Evolutionary conservation across 176 grass and related monocot species (phyloP).

Genomic region (Bothriochloa decipiens): DNA sequence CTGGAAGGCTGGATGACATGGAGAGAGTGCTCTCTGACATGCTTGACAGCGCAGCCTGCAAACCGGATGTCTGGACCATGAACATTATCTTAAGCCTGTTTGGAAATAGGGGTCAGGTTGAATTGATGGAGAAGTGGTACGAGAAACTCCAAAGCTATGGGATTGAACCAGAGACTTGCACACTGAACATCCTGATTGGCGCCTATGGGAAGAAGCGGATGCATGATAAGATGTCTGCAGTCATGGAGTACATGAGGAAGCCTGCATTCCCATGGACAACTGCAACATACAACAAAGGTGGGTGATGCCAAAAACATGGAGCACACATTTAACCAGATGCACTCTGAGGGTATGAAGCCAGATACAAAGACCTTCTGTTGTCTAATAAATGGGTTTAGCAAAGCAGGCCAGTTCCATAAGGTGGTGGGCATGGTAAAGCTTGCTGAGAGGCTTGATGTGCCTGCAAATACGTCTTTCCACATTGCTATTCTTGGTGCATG

Average conservation of each 20-base stretch:
- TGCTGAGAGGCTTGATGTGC: slow-evolving; percentile 73
- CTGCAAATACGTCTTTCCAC: slow-evolving; percentile 62
- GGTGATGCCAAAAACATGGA: slow-evolving; percentile 92
- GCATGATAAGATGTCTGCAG: slow-evolving; percentile 89
- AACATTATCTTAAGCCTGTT: slow-evolving; percentile 93
- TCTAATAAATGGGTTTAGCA: slow-evolving; percentile 86
- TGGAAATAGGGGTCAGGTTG: slow-evolving; percentile 70
- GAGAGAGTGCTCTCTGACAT: slow-evolving; percentile 73
- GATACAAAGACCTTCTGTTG: slow-evolving; percentile 94
- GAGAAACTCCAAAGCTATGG: slow-evolving; percentile 87
- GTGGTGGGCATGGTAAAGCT: slow-evolving; percentile 84
- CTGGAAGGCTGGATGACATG: slow-evolving; percentile 81
- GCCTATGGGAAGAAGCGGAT: slow-evolving; percentile 86
- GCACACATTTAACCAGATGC: slow-evolving; percentile 92
- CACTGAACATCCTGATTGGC: slow-evolving; percentile 94
- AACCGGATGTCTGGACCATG: slow-evolving; percentile 96
- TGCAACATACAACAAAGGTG: slow-evolving; percentile 82
- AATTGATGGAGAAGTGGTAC: slow-evolving; percentile 91
- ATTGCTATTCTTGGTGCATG: slow-evolving; percentile 72
- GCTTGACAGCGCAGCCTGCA: slow-evolving; percentile 64
- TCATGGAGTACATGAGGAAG: slow-evolving; percentile 99
- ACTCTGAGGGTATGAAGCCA: slow-evolving; percentile 74
- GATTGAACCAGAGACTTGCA: slow-evolving; percentile 84
- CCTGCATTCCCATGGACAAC: slow-evolving; percentile 86
- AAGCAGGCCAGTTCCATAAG: slow-evolving; percentile 86